Evolutionary conservation across 2,329 filamentous ascomycete genomes (phyloP).

Genomic region (Colletotrichum tofieldiae): DNA sequence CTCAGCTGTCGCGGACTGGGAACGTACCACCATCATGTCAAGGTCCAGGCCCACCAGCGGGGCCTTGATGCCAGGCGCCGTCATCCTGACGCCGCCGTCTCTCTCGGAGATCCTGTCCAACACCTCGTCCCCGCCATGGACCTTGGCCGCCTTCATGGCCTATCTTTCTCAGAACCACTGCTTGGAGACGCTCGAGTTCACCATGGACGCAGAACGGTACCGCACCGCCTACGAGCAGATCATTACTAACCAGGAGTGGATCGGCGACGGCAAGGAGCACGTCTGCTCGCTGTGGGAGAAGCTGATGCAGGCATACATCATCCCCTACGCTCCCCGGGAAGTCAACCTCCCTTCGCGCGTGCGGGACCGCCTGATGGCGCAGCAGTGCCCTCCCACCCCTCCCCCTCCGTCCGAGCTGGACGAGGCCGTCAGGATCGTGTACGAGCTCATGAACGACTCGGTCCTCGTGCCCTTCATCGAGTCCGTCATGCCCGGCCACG

Average conservation of each 20-base stretch:
- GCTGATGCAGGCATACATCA: conserved; percentile 90
- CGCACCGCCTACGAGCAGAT: conserved; percentile 69
- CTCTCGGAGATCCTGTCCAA: conserved; percentile 92
- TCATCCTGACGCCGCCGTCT: conserved; percentile 70
- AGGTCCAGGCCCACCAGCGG: conserved; percentile 66
- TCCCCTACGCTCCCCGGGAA: conserved; percentile 86
- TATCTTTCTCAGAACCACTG: conserved; percentile 98
- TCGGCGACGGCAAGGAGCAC: conserved; percentile 70
- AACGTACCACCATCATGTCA: conserved; percentile 61
- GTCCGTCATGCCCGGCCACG: conserved; percentile 61
- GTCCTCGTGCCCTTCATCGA: conserved; percentile 94
- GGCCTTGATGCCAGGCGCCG: conserved; percentile 61
- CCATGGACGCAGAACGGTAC: conserved; percentile 92
- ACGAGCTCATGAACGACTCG: conserved; percentile 98
- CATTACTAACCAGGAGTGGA: conserved; percentile 59
- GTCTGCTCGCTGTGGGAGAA: conserved; percentile 89
- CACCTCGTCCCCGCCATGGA: conserved; percentile 89
- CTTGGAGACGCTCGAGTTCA: conserved; percentile 96
- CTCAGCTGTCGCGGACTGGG: conserved; percentile 62
- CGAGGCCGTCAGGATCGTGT: conserved; percentile 88
- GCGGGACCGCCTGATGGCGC: conserved; percentile 82
- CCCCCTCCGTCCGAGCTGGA: conserved; percentile 83
- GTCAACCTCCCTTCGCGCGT: conserved; percentile 92
- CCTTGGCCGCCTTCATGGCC: conserved; percentile 92
- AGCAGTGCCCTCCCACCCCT: conserved; percentile 73